Evolutionary conservation across 192 early-diverging fungal species (phyloP).

Genomic region (Podochytrium sp.): DNA sequence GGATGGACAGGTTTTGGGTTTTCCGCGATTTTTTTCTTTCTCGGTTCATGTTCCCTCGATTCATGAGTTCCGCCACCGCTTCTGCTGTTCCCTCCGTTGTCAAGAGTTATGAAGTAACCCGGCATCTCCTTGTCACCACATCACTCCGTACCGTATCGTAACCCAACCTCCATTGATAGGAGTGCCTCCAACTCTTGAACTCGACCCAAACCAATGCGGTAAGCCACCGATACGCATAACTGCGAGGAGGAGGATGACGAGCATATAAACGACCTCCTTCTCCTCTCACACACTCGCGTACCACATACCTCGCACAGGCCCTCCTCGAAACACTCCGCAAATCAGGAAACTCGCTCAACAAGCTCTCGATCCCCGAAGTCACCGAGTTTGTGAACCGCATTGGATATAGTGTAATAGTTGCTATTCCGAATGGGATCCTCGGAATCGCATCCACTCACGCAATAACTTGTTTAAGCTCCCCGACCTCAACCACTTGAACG

Average conservation of each 20-base stretch:
- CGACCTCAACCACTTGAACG: conserved; percentile 73
- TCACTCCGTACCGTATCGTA: too few species aligned
- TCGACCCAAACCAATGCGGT: conserved; percentile 83
- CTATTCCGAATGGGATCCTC: too few species aligned
- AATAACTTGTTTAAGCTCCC: conserved; percentile 43
- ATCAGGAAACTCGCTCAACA: conserved; percentile 64
- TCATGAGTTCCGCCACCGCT: too few species aligned
- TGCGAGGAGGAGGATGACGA: too few species aligned
- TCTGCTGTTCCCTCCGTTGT: too few species aligned
- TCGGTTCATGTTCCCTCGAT: too few species aligned
- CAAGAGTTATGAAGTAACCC: too few species aligned
- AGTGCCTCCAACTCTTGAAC: conserved; percentile 81
- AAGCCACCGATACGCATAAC: not conserved
- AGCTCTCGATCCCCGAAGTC: conserved; percentile 69
- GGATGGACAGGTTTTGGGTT: too few species aligned
- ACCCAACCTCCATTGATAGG: too few species aligned
- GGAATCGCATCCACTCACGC: too few species aligned
- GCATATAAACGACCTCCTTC: not conserved
- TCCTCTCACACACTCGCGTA: not conserved
- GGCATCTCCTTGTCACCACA: too few species aligned
- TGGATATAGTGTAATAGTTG: conserved; percentile 85
- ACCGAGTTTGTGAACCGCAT: conserved; percentile 62
- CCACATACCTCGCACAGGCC: not conserved
- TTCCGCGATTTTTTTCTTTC: too few species aligned
- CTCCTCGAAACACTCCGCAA: conserved; percentile 70